Conservation (phyloP, 345 rosid genomes). For the Pistacia vera region DNA sequence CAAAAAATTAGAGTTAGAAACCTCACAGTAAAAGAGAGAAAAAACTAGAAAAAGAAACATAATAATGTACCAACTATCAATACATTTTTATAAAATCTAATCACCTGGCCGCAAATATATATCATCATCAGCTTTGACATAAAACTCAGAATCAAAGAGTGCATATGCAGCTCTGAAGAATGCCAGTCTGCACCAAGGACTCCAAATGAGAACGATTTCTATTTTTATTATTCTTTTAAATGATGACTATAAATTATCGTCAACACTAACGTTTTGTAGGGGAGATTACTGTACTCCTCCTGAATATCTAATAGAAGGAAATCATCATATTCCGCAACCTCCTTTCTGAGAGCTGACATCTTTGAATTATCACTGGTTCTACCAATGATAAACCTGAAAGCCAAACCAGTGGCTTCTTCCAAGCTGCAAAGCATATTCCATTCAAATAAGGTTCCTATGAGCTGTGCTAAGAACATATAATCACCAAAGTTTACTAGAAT, state of each 20-base stretch:
- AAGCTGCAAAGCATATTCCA: constrained; percentile 43
- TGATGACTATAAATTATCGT: background rate
- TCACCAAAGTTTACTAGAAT: background rate
- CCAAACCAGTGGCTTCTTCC: constrained; percentile 90
- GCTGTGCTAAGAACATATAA: background rate
- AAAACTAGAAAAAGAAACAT: background rate
- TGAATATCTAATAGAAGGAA: constrained; percentile 81
- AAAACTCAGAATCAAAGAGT: constrained; percentile 80
- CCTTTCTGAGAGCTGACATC: constrained; percentile 69
- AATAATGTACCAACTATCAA: background rate
- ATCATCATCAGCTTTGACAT: constrained; percentile 96
- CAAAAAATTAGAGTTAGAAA: background rate
- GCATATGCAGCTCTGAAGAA: constrained; percentile 91
- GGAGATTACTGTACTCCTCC: constrained; percentile 98
- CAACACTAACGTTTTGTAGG: constrained; percentile 92
- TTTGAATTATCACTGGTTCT: constrained; percentile 54
- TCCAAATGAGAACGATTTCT: constrained; percentile 10
- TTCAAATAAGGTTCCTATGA: background rate
- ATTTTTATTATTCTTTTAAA: background rate
- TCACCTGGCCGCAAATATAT: constrained; percentile 91
- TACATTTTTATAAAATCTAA: constrained; percentile 15
- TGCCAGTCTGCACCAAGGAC: constrained; percentile 55
- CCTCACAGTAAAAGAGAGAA: background rate
- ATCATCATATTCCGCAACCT: constrained; percentile 79
- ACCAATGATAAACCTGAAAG: constrained; percentile 80